Percentiles rank a stretch among this genome's conserved stretches.
These are phyloP conservation scores for Arbutus unedo DNA, from an alignment of 148 eudicot genomes.

Conservation along the genomic window DNA sequence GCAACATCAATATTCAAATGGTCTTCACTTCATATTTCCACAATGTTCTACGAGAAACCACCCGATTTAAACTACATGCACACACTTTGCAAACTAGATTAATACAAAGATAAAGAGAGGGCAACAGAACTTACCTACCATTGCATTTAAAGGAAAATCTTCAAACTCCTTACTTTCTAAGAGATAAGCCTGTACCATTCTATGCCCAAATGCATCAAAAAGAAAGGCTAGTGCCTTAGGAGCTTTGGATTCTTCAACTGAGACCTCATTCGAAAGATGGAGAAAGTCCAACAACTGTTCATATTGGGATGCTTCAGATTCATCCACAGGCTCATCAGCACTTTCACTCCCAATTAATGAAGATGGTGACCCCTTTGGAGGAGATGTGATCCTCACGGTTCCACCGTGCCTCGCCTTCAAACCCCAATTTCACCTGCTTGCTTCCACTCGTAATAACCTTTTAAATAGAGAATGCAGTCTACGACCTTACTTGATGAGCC, in stretches of 20 bases:
- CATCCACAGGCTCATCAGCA: conserved; percentile 83
- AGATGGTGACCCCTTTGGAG: conserved; percentile 58
- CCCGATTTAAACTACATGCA: neutral
- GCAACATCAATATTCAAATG: neutral
- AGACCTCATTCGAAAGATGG: conserved; percentile 56
- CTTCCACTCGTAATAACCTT: conserved; percentile 91
- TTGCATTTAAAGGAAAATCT: conserved; percentile 72
- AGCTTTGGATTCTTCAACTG: conserved; percentile 59
- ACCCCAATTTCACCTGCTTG: conserved; percentile 92
- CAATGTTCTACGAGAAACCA: neutral
- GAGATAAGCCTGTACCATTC: conserved; percentile 64
- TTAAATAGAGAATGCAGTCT: conserved; percentile 88
- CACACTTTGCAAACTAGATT: neutral
- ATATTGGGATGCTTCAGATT: conserved; percentile 65
- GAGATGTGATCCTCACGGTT: conserved; percentile 74
- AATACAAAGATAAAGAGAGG: conserved; percentile 9
- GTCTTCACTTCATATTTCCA: neutral
- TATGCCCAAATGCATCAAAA: conserved; percentile 62
- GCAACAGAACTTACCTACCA: conserved; percentile 79
- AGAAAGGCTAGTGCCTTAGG: conserved; percentile 52
- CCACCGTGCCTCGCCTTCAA: conserved; percentile 98
- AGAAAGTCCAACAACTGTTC: conserved; percentile 71
- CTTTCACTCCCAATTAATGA: conserved; percentile 73
- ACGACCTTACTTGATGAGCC: conserved; percentile 89
- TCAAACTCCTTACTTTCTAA: conserved; percentile 46